These are phyloP conservation scores for Apophysomyces elegans DNA, from an alignment of 371 early-diverging fungal species.

Conservation along the genomic window DNA sequence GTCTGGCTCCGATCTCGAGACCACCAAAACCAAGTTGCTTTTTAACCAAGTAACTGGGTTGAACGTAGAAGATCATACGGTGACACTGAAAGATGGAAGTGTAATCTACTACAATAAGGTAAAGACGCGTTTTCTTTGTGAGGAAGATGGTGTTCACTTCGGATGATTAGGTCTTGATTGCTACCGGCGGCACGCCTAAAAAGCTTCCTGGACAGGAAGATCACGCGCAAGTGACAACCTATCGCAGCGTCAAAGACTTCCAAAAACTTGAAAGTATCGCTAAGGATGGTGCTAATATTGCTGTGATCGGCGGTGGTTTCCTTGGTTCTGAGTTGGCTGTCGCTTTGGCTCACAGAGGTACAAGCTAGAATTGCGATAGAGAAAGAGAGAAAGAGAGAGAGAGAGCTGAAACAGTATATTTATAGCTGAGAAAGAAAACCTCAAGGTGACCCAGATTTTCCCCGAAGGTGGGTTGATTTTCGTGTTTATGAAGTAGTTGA, in stretches of 20 bases:
- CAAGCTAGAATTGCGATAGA: background rate
- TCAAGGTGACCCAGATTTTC: conserved; percentile 73
- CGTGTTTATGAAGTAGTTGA: background rate
- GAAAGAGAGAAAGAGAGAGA: background rate
- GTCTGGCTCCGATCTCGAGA: conserved; percentile 45
- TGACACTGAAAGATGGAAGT: conserved; percentile 63
- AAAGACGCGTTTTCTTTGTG: background rate
- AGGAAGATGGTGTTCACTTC: background rate
- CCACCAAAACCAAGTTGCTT: conserved; percentile 56
- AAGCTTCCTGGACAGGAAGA: conserved; percentile 45
- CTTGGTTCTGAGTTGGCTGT: conserved; percentile 76
- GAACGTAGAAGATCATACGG: conserved; percentile 66
- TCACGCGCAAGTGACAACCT: conserved; percentile 58
- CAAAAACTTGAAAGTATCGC: conserved; percentile 54
- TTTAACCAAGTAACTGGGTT: conserved; percentile 57
- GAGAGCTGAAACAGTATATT: background rate
- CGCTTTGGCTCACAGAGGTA: conserved; percentile 66
- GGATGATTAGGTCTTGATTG: conserved; percentile 59
- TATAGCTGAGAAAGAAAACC: conserved; percentile 50
- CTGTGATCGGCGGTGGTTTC: conserved; percentile 79
- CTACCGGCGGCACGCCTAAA: conserved; percentile 77
- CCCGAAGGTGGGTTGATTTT: conserved; percentile 54
- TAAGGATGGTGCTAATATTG: conserved; percentile 62
- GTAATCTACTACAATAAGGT: conserved; percentile 68
- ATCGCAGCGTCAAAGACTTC: conserved; percentile 69